Percentiles rank a stretch among this genome's conserved stretches.
Conservation (phyloP, 140 eudicot species). For the Anethum foeniculum region DNA sequence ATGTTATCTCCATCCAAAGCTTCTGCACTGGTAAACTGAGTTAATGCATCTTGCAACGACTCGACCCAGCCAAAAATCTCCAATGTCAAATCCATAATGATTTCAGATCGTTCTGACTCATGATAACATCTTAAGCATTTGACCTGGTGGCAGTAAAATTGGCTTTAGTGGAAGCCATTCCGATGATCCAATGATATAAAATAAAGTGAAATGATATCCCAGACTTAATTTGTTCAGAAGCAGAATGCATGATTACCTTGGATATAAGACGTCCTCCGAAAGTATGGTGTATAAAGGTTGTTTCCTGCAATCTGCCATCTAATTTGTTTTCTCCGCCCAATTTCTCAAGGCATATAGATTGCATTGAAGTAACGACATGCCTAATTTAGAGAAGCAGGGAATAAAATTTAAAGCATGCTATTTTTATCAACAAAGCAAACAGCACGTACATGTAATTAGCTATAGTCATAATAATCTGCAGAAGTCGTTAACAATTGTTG, state of each 20-base stretch:
- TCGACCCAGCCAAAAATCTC: conserved; percentile 85
- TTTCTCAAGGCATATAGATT: conserved; percentile 77
- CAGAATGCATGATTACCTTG: conserved; percentile 37
- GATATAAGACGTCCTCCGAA: conserved; percentile 85
- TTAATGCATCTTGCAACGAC: conserved; percentile 70
- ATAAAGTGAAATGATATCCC: background rate
- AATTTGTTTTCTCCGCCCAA: conserved; percentile 73
- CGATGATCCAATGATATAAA: background rate
- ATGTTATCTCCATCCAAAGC: conserved; percentile 91
- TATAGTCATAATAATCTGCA: background rate
- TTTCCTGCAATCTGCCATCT: conserved; percentile 67
- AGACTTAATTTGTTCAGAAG: conserved; percentile 8
- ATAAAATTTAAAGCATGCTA: background rate
- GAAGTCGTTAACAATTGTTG: background rate
- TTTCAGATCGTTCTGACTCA: conserved; percentile 70
- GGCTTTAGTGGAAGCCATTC: background rate
- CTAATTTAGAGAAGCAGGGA: conserved; percentile 26
- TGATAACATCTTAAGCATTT: conserved; percentile 74
- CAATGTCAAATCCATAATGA: conserved; percentile 77
- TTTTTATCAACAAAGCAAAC: background rate
- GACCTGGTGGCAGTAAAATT: conserved; percentile 37
- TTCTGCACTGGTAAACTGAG: conserved; percentile 82
- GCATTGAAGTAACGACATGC: conserved; percentile 81
- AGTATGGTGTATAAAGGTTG: conserved; percentile 83
- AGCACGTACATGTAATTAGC: background rate